Evolutionary conservation across 108 stramenopile genomes (phyloP).

Genomic region (Cyclotella cryptica): DNA sequence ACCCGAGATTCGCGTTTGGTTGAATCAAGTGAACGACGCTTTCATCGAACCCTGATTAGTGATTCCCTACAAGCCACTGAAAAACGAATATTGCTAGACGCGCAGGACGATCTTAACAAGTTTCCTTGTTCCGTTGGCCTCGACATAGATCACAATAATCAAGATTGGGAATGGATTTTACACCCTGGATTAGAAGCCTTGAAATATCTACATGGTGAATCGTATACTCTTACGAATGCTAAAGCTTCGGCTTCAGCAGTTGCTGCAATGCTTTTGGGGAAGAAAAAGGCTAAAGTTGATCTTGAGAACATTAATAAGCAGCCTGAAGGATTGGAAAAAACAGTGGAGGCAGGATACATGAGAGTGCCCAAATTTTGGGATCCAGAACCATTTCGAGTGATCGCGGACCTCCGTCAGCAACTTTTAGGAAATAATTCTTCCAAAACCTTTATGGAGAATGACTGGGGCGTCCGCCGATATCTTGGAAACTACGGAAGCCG

Average conservation of each 20-base stretch:
- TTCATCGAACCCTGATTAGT: neutral
- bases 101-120: slow-evolving; percentile 25
- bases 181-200: slow-evolving; percentile 48
- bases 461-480: slow-evolving; percentile 65
- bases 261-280: slow-evolving; percentile 16
- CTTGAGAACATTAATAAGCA: neutral
- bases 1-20: neutral
- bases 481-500: slow-evolving; percentile 75
- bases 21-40: neutral
- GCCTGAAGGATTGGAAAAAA: neutral
- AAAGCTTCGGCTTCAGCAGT: slow-evolving; percentile 13
- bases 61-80: slow-evolving; percentile 1
- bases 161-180: slow-evolving; percentile 45
- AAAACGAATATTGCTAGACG: slow-evolving; percentile 13
- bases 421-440: no score
- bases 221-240: neutral
- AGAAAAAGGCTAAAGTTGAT: slow-evolving; percentile 10
- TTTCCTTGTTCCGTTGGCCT: slow-evolving; percentile 45
- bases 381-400: slow-evolving; percentile 35
- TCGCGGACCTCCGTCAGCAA: slow-evolving; percentile 31
- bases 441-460: no score
- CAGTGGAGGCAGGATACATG: slow-evolving; percentile 34
- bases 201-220: slow-evolving; percentile 24
- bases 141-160: slow-evolving; percentile 15
- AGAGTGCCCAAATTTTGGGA: slow-evolving; percentile 60